A percentile compares a stretch with the other conserved stretches of the same genome.
Conservation (phyloP, 805 yeast species). For the Pichia membranifaciens region DNA sequence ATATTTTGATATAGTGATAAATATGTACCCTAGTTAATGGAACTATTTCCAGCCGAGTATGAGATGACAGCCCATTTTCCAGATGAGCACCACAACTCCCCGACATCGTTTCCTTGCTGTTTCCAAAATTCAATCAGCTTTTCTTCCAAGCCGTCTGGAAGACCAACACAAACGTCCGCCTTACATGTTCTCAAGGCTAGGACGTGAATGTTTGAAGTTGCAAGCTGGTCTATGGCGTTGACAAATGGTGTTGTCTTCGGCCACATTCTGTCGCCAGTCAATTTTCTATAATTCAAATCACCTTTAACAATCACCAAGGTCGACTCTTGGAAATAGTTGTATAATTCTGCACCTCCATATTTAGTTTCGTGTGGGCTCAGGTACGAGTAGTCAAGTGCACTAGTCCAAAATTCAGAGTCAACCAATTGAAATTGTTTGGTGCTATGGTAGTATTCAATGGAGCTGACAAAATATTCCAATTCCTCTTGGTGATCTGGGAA, state of each 20-base stretch:
- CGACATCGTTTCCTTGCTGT: slow-evolving; percentile 52
- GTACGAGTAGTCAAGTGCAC: slow-evolving; percentile 68
- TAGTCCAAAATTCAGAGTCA: slow-evolving; percentile 83
- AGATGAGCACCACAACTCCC: slow-evolving; percentile 75
- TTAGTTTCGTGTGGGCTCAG: slow-evolving; percentile 45
- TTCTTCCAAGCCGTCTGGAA: slow-evolving; percentile 67
- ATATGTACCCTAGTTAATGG: background rate
- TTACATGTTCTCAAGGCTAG: slow-evolving; percentile 87
- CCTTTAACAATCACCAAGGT: slow-evolving; percentile 84
- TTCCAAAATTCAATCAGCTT: slow-evolving; percentile 54
- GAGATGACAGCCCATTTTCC: slow-evolving; percentile 95
- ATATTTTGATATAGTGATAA: background rate
- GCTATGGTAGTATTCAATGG: slow-evolving; percentile 38
- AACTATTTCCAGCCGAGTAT: slow-evolving; percentile 38
- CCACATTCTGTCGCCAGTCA: slow-evolving; percentile 91
- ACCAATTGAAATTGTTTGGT: slow-evolving; percentile 45
- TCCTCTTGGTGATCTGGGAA: slow-evolving; percentile 46
- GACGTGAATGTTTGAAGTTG: slow-evolving; percentile 54
- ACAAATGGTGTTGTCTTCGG: slow-evolving; percentile 69
- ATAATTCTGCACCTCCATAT: slow-evolving; percentile 56
- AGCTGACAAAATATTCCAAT: slow-evolving; percentile 42
- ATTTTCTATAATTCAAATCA: slow-evolving; percentile 90
- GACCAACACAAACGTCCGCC: slow-evolving; percentile 92
- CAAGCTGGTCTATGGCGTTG: slow-evolving; percentile 64
- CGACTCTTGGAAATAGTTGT: slow-evolving; percentile 56